Conservation (phyloP, 2,329 filamentous ascomycete species). For the Penicillium frequentans region DNA sequence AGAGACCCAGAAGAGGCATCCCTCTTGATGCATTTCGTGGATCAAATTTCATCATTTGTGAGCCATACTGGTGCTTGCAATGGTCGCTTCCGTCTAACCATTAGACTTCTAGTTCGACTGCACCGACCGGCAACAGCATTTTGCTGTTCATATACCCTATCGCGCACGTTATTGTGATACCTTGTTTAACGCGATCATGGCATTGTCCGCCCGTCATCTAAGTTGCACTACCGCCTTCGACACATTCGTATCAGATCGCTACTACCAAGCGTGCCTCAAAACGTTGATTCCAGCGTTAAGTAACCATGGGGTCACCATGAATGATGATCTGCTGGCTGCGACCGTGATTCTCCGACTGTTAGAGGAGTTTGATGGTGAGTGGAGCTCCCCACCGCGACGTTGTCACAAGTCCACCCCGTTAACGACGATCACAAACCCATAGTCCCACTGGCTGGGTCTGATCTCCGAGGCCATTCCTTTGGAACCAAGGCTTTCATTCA, state of each 20-base stretch:
- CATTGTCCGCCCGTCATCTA: slow-evolving; percentile 44
- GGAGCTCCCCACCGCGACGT: neutral
- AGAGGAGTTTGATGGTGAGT: slow-evolving; percentile 44
- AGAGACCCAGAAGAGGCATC: slow-evolving; percentile 19
- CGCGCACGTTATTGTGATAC: slow-evolving; percentile 25
- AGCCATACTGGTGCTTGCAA: neutral
- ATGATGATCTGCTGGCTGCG: slow-evolving; percentile 43
- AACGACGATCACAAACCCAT: slow-evolving; percentile 12
- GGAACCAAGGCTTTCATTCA: slow-evolving; percentile 24
- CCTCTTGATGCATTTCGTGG: slow-evolving; percentile 21
- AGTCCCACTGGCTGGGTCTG: slow-evolving; percentile 22
- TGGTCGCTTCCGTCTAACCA: neutral
- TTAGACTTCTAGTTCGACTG: slow-evolving; percentile 22
- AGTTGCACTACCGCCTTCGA: slow-evolving; percentile 42
- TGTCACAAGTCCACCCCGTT: neutral
- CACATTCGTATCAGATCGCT: slow-evolving; percentile 43
- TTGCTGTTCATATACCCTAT: slow-evolving; percentile 26
- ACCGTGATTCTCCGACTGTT: slow-evolving; percentile 43
- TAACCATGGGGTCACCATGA: slow-evolving; percentile 39
- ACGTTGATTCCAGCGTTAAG: slow-evolving; percentile 43
- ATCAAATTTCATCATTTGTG: slow-evolving; percentile 20
- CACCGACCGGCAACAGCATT: slow-evolving; percentile 26
- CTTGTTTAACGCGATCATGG: slow-evolving; percentile 45
- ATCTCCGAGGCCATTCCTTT: slow-evolving; percentile 24
- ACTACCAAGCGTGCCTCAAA: slow-evolving; percentile 43